A percentile compares a stretch with the other conserved stretches of the same genome.
Evolutionary conservation across 208 protist species (phyloP).

Genomic region (Eutreptiella sp.): DNA sequence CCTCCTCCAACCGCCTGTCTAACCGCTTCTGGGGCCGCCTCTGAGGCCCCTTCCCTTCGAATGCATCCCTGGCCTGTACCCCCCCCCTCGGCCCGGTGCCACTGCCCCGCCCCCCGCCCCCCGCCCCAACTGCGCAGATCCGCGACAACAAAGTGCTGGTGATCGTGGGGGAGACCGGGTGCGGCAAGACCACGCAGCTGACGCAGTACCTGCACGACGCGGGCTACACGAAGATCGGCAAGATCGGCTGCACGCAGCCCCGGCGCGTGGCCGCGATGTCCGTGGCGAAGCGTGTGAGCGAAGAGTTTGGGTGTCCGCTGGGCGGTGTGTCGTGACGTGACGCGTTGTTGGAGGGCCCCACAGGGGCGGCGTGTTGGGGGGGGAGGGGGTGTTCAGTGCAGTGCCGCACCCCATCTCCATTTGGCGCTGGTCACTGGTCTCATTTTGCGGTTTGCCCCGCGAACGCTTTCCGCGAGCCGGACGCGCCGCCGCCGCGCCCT

Average conservation of each 20-base stretch:
- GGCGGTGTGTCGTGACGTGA: conserved; percentile 61
- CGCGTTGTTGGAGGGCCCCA: conserved; percentile 68
- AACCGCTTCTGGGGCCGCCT: no score
- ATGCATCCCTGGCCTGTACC: no score
- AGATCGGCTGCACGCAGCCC: conserved; percentile 83
- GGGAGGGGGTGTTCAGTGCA: not conserved
- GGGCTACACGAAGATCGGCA: conserved; percentile 32
- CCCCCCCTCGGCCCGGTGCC: no score
- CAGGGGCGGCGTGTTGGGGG: no score
- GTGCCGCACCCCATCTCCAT: not conserved
- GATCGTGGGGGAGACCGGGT: conserved; percentile 33
- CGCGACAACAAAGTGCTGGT: conserved; percentile 25
- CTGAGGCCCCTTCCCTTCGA: no score
- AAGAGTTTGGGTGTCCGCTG: conserved; percentile 71
- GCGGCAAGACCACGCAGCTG: conserved; percentile 37
- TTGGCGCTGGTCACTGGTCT: not conserved
- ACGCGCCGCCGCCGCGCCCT: no score
- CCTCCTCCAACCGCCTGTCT: no score
- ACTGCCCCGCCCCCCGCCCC: not conserved
- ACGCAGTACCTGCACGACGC: conserved; percentile 47
- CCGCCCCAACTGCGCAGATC: conserved; percentile 8
- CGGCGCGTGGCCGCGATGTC: conserved; percentile 87
- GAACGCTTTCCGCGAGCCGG: no score
- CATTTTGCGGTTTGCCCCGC: no score
- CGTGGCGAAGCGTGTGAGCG: conserved; percentile 80